Conservation (phyloP, 2,329 filamentous ascomycete species). For the Rhynchosporium agropyri region DNA sequence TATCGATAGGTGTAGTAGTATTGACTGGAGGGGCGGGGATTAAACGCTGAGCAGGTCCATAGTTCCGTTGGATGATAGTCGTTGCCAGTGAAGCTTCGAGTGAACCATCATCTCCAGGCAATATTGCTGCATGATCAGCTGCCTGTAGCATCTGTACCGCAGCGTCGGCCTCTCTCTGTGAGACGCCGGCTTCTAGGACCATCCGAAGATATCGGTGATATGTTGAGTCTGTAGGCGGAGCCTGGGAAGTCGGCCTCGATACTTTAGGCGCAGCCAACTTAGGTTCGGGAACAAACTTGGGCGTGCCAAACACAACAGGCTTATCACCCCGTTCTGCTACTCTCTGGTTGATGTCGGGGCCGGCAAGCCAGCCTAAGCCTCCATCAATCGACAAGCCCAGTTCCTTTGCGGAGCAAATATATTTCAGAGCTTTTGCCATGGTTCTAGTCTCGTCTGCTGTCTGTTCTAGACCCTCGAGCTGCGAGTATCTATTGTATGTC, state of each 20-base stretch:
- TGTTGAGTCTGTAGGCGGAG: background rate
- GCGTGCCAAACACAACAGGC: conserved; percentile 51
- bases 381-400: conserved; percentile 69
- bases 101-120: background rate
- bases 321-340: conserved; percentile 46
- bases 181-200: conserved; percentile 37
- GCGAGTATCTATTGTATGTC: conserved; percentile 60
- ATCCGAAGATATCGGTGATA: conserved; percentile 25
- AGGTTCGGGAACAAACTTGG: conserved; percentile 43
- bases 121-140: conserved; percentile 27
- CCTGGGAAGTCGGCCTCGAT: background rate
- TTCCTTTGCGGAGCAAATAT: conserved; percentile 58
- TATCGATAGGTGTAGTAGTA: background rate
- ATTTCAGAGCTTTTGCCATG: conserved; percentile 63
- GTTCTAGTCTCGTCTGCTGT: conserved; percentile 64
- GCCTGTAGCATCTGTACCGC: conserved; percentile 29
- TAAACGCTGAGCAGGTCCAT: conserved; percentile 6
- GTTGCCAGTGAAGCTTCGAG: background rate
- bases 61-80: background rate
- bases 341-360: conserved; percentile 58
- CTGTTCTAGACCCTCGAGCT: conserved; percentile 61
- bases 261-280: background rate
- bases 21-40: too few relatives aligned
- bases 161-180: conserved; percentile 27
- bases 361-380: conserved; percentile 67